Conservation (phyloP, 1,284 basidiomycete genomes). For the Ganoderma sp. region DNA sequence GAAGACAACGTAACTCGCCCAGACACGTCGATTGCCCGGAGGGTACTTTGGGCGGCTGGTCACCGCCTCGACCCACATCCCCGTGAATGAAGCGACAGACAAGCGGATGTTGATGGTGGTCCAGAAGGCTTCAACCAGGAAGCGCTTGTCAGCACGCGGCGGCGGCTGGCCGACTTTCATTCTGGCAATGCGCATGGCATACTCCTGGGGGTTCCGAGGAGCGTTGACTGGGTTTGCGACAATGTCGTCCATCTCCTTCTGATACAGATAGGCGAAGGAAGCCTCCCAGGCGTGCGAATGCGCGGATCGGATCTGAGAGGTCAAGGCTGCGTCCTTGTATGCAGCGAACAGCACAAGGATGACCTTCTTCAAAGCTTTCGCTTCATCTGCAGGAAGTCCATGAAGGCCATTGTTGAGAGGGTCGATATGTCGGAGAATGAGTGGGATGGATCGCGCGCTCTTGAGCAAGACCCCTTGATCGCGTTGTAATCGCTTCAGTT, state of each 20-base stretch:
- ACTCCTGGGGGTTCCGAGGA: slow-evolving; percentile 47
- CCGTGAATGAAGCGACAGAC: slow-evolving; percentile 46
- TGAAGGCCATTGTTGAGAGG: slow-evolving; percentile 36
- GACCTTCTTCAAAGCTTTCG: slow-evolving; percentile 45
- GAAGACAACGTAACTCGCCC: slow-evolving; percentile 49
- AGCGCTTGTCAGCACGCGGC: slow-evolving; percentile 60
- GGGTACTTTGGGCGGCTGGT: slow-evolving; percentile 33
- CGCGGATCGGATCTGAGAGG: slow-evolving; percentile 52
- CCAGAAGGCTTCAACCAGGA: slow-evolving; percentile 60
- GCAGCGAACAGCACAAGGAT: slow-evolving; percentile 41
- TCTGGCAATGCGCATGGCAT: slow-evolving; percentile 54
- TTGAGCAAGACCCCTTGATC: slow-evolving; percentile 19
- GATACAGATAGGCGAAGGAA: slow-evolving; percentile 54
- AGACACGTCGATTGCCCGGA: slow-evolving; percentile 35
- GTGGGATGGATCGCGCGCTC: slow-evolving; percentile 30
- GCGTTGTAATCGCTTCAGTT: slow-evolving; percentile 17
- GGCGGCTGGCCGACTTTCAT: slow-evolving; percentile 58
- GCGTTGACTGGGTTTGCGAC: slow-evolving; percentile 43
- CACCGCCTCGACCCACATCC: slow-evolving; percentile 25
- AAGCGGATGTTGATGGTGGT: slow-evolving; percentile 52
- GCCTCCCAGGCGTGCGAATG: slow-evolving; percentile 60
- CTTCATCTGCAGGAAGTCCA: slow-evolving; percentile 40
- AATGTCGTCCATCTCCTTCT: slow-evolving; percentile 51
- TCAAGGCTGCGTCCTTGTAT: slow-evolving; percentile 45
- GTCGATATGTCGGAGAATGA: slow-evolving; percentile 29